These are phyloP conservation scores for Fusarium scirpi DNA, from an alignment of 2,329 filamentous ascomycete species.

Conservation along the genomic window DNA sequence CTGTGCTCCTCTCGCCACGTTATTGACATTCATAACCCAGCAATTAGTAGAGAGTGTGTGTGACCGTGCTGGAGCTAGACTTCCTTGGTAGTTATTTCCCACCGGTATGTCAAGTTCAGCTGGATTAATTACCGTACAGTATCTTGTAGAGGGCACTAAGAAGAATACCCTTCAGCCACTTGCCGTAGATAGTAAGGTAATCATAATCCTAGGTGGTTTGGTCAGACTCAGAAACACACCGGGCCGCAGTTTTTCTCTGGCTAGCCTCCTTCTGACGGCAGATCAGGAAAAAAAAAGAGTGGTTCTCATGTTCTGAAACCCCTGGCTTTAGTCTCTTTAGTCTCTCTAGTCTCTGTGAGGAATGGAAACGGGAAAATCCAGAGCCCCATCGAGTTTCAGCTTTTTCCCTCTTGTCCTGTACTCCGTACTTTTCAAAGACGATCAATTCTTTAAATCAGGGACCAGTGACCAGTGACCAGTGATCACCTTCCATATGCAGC, in stretches of 20 bases:
- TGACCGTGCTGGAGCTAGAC: neutral
- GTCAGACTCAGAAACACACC: conserved; percentile 28
- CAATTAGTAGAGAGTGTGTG: neutral
- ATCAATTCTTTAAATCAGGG: neutral
- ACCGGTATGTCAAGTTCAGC: conserved; percentile 10
- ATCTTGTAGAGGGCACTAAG: neutral
- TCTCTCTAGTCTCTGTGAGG: neutral
- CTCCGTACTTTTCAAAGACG: neutral
- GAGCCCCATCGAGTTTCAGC: conserved; percentile 36
- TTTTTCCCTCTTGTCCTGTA: conserved; percentile 5
- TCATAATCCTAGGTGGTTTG: neutral
- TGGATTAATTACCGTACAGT: neutral
- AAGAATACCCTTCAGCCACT: conserved; percentile 16
- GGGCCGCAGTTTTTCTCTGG: conserved; percentile 10
- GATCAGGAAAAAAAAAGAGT: conserved; percentile 26
- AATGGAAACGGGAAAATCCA: conserved; percentile 15
- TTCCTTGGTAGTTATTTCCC: conserved; percentile 5
- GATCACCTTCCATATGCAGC: conserved; percentile 18
- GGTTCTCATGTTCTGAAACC: conserved; percentile 24
- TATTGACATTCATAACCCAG: neutral
- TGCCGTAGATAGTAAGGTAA: neutral
- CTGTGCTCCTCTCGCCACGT: conserved; percentile 8
- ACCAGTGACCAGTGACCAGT: neutral
- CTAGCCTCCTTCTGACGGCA: conserved; percentile 32
- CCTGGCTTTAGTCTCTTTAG: conserved; percentile 11